Percentiles rank a stretch among this genome's conserved stretches.
Conservation (phyloP, 2,329 filamentous ascomycete species). For the Metarhizium robertsii region DNA sequence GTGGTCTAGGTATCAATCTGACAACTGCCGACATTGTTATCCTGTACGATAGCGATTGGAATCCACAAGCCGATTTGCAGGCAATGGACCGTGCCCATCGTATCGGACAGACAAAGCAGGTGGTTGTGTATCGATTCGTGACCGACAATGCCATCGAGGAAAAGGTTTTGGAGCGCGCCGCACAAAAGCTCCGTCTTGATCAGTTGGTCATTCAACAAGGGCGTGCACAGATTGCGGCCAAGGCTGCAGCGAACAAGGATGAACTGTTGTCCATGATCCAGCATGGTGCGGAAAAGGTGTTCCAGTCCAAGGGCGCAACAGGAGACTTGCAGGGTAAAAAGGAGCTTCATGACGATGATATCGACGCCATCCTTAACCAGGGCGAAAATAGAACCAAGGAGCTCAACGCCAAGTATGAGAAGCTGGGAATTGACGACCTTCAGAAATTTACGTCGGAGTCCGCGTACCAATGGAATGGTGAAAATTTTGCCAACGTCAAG, state of each 20-base stretch:
- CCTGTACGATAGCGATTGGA: slow-evolving; percentile 97
- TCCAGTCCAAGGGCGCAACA: slow-evolving; percentile 61
- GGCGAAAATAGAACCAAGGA: slow-evolving; percentile 85
- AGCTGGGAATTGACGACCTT: slow-evolving; percentile 89
- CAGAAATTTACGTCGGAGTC: slow-evolving; percentile 98
- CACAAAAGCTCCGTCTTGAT: slow-evolving; percentile 91
- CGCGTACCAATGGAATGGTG: slow-evolving; percentile 97
- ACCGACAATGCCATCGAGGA: slow-evolving; percentile 98
- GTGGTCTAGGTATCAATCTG: slow-evolving; percentile 93
- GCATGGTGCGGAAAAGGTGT: slow-evolving; percentile 93
- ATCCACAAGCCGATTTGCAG: slow-evolving; percentile 94
- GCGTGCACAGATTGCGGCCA: slow-evolving; percentile 79
- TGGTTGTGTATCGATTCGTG: slow-evolving; percentile 91
- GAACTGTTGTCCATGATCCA: slow-evolving; percentile 97
- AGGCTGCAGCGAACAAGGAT: slow-evolving; percentile 90
- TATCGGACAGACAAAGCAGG: slow-evolving; percentile 97
- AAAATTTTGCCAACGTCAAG: slow-evolving; percentile 86
- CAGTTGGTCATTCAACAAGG: slow-evolving; percentile 98
- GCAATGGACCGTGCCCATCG: slow-evolving; percentile 98
- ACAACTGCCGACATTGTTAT: slow-evolving; percentile 93
- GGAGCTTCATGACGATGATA: slow-evolving; percentile 75
- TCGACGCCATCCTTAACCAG: slow-evolving; percentile 76
- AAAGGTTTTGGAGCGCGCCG: slow-evolving; percentile 92
- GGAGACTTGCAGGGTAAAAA: slow-evolving; percentile 50
- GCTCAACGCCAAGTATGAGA: slow-evolving; percentile 90